Evolutionary conservation across 2,329 filamentous ascomycete genomes (phyloP).

Genomic region (Colletotrichum trifolii): DNA sequence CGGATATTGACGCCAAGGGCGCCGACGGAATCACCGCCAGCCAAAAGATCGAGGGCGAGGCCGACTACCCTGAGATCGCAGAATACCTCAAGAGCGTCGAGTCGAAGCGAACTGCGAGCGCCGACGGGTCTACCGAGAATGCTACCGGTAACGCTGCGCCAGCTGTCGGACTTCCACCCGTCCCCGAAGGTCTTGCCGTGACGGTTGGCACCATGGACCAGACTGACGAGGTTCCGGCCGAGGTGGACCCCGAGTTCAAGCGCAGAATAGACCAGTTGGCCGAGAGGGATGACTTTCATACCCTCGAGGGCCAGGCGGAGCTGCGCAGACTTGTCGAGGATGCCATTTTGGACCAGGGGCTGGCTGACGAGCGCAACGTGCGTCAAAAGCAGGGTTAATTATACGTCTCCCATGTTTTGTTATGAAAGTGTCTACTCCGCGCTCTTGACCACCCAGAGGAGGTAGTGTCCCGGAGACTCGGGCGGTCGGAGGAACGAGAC

Average conservation of each 20-base stretch:
- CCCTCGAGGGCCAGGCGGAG: conserved; percentile 81
- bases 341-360: conserved; percentile 75
- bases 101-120: conserved; percentile 42
- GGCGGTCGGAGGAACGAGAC: conserved; percentile 65
- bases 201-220: conserved; percentile 81
- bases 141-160: conserved; percentile 24
- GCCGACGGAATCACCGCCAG: conserved; percentile 81
- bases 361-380: conserved; percentile 73
- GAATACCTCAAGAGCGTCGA: conserved; percentile 70
- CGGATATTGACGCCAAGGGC: conserved; percentile 74
- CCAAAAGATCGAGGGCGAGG: conserved; percentile 83
- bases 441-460: conserved; percentile 69
- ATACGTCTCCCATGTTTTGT: background rate
- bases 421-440: conserved; percentile 44
- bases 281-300: conserved; percentile 83
- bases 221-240: conserved; percentile 66
- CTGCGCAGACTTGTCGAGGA: conserved; percentile 84
- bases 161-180: conserved; percentile 63
- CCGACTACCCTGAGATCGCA: conserved; percentile 79
- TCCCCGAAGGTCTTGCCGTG: conserved; percentile 82
- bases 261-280: conserved; percentile 91
- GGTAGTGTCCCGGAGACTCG: conserved; percentile 61
- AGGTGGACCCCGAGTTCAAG: conserved; percentile 84
- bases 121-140: conserved; percentile 41
- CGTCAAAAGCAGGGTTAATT: conserved; percentile 69